phyloP scores from a whole-genome alignment of 805 yeast genomes.

The Yarrowia sp. region DNA sequence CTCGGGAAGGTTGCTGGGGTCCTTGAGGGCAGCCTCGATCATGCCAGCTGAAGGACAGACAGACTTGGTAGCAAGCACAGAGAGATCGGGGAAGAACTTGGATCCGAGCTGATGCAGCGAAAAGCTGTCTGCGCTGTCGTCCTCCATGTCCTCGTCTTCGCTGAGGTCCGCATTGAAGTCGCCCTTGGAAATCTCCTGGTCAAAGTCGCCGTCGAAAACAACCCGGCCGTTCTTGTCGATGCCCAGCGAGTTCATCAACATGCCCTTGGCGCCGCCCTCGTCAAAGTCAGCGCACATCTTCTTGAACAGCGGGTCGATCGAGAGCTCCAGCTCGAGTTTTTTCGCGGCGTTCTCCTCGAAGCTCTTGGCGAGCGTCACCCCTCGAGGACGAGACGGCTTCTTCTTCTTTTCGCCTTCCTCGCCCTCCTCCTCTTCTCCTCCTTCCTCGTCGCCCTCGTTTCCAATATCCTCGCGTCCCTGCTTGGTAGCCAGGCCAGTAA shows the following conservation, averaged over 20 bases:
- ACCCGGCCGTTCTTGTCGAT: conserved; percentile 57
- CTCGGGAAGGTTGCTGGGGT: conserved; percentile 41
- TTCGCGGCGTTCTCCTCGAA: conserved; percentile 37
- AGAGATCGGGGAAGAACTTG: conserved; percentile 34
- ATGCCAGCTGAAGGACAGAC: conserved; percentile 73
- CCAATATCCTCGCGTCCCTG: conserved; percentile 29
- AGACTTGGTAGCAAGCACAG: conserved; percentile 30
- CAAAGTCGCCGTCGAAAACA: conserved; percentile 61
- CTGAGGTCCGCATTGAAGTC: conserved; percentile 34
- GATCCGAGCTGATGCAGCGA: conserved; percentile 32
- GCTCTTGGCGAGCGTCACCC: conserved; percentile 37
- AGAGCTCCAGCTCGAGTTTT: conserved; percentile 40
- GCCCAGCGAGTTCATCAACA: conserved; percentile 51
- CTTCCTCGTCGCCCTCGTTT: conserved; percentile 32
- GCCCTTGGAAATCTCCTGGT: conserved; percentile 32
- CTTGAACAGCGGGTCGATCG: conserved; percentile 45
- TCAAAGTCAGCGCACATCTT: conserved; percentile 48
- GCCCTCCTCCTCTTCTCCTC: conserved; percentile 30
- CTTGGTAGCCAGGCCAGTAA: conserved; percentile 64
- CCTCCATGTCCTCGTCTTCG: conserved; percentile 34
- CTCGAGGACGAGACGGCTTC: conserved; percentile 32
- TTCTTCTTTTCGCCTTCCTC: conserved; percentile 32
- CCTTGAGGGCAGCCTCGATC: conserved; percentile 53
- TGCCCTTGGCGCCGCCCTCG: conserved; percentile 45
- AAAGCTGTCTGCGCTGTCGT: conserved; percentile 25